Conservation (phyloP, 2,329 filamentous ascomycete species). For the Penicillium freii region DNA sequence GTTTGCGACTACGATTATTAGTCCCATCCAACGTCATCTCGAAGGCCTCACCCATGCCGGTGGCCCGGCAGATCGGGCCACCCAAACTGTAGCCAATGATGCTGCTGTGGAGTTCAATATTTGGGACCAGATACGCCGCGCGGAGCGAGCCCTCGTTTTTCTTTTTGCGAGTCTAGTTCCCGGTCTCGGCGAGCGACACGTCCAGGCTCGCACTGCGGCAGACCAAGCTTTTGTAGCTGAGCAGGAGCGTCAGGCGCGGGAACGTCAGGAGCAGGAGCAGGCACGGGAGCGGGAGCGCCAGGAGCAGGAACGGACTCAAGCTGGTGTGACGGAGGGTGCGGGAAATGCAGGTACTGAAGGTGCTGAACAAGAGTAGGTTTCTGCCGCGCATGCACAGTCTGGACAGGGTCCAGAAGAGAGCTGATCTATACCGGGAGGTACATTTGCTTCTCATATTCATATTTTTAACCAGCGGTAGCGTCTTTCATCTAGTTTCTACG, state of each 20-base stretch:
- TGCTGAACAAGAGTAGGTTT: not conserved
- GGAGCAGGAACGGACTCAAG: not conserved
- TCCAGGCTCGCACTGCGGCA: constrained; percentile 55
- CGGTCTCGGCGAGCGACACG: constrained; percentile 61
- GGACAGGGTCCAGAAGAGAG: not conserved
- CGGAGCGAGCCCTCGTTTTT: constrained; percentile 59
- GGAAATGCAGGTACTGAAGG: not conserved
- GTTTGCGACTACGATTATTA: constrained; percentile 33
- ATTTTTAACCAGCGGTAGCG: not conserved
- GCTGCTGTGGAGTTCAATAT: not conserved
- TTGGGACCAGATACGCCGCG: constrained; percentile 41
- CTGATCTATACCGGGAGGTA: not conserved
- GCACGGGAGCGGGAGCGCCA: not conserved
- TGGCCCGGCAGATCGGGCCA: constrained; percentile 23
- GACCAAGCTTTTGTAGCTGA: constrained; percentile 36
- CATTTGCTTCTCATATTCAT: not conserved
- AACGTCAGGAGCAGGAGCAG: constrained; percentile 9
- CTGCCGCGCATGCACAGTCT: not conserved
- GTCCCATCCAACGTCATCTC: constrained; percentile 45
- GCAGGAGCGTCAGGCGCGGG: not conserved
- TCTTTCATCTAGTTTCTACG: not conserved
- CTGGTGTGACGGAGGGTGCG: not conserved
- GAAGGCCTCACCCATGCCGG: constrained; percentile 42
- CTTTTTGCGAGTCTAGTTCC: constrained; percentile 62
- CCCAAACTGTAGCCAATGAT: not conserved